Evolutionary conservation across 139 green algal species (phyloP).

Genomic region (Trebouxia sp.): DNA sequence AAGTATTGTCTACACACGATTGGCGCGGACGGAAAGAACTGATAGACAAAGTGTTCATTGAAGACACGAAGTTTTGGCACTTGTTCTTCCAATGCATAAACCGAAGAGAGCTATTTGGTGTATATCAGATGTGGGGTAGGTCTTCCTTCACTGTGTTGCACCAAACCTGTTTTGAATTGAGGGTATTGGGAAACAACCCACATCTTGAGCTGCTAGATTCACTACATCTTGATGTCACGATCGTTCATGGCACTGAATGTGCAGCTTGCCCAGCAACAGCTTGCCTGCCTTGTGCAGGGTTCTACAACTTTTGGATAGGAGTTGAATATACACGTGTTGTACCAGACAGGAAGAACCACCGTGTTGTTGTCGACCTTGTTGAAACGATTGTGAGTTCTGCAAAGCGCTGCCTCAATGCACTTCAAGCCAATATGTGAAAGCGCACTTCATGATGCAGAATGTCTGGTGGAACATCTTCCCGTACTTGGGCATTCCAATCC

Average conservation of each 20-base stretch:
- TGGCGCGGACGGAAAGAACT: conserved; percentile 7
- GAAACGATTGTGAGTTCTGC: conserved; percentile 22
- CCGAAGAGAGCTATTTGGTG: not conserved
- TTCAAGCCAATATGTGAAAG: not conserved
- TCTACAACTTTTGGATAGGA: not conserved
- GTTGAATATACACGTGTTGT: not conserved
- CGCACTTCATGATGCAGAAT: too few relatives aligned
- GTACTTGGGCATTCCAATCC: conserved; percentile 22
- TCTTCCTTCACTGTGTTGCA: too few relatives aligned
- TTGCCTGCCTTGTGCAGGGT: too few relatives aligned
- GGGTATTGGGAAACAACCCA: too few relatives aligned
- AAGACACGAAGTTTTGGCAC: conserved; percentile 16
- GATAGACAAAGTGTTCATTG: conserved; percentile 1
- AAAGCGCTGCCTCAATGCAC: too few relatives aligned
- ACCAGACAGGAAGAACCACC: conserved; percentile 17
- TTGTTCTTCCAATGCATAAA: conserved; percentile 6
- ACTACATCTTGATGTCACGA: too few relatives aligned
- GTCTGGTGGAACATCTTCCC: conserved; percentile 21
- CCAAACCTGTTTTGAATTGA: too few relatives aligned
- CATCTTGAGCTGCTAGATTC: too few relatives aligned
- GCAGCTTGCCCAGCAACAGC: not conserved
- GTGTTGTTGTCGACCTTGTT: not conserved
- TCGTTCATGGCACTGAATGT: not conserved
- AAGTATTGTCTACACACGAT: not conserved
- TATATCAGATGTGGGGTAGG: conserved; percentile 24